Base-by-base conservation (phyloP, 2,329 filamentous ascomycete species). In the Endoconidiophora laricicola region DNA sequence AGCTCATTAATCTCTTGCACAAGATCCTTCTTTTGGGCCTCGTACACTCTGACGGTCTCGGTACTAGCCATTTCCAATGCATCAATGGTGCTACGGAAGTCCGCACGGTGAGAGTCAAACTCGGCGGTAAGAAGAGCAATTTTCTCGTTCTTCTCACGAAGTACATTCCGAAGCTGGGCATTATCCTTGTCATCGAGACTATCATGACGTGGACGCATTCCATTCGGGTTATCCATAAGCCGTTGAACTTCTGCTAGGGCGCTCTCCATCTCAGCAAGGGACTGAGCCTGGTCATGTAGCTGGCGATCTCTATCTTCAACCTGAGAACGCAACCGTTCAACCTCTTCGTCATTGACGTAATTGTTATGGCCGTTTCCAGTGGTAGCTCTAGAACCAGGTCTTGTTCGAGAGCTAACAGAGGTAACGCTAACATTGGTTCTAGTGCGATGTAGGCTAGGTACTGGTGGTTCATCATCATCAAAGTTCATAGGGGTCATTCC, bases 41-140 rank as follows among this genome's bases (percentile, higher is more conserved):
- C 91, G 61, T 98, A 98, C 12, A 98, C 90, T 23, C 90, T 76
- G 65, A 95, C 84, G 0, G 91, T 98, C 67, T 98, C 91, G 0
- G 87, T 84, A 60, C 87, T 94, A 2, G 91, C 93, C 68, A 96
- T 77, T 64, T 98, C 91, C 46, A 98, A 71, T 0, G 90, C 94
- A 65, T 98, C 91, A 54, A 98, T 91, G 16, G 91, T 98, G 63
- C 86, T 94, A 57, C 91, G 74, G 66, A 98, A 98, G 63, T 98
- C 91, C 16, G 91, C 90, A 52, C 91, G 77, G 62, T 98, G 90
- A 7, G 83, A 79, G 61, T 98, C 91, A 59, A 98, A 98, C 61
- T 98, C 91, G 6, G 85, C 78, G 0, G 88, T 96, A 57, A 98
- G 74, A 71, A 90, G 81, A 23, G 83, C 80, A 56, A 98, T 95